Percentiles rank a stretch among this genome's conserved stretches.
Evolutionary conservation across 2,329 filamentous ascomycete species (phyloP).

Genomic region (Daldinia eschscholtzii): DNA sequence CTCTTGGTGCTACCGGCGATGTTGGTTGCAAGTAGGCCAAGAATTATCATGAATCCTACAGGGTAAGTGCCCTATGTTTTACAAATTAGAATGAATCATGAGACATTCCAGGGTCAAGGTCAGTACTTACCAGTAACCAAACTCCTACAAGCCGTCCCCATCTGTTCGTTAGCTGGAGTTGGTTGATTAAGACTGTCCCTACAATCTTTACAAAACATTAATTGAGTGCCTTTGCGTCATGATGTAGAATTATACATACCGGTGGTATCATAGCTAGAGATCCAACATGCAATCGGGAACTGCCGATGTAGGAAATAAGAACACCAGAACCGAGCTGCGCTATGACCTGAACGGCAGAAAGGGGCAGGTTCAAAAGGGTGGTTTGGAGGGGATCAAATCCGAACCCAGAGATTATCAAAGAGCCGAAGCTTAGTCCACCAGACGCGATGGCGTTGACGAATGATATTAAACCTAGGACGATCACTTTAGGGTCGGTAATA

Average conservation of each 20-base stretch:
- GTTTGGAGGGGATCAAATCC: conserved; percentile 46
- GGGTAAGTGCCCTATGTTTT: conserved; percentile 46
- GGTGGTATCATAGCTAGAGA: conserved; percentile 51
- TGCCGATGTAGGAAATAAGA: conserved; percentile 43
- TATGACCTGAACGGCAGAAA: conserved; percentile 45
- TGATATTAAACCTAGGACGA: conserved; percentile 48
- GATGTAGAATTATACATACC: conserved; percentile 29
- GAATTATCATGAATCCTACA: conserved; percentile 51
- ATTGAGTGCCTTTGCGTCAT: not conserved
- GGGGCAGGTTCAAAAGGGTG: conserved; percentile 47
- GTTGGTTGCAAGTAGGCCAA: conserved; percentile 49
- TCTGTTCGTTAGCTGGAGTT: conserved; percentile 46
- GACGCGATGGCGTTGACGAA: conserved; percentile 48
- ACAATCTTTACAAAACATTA: conserved; percentile 46
- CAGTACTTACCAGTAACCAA: conserved; percentile 48
- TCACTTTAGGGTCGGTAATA: conserved; percentile 43
- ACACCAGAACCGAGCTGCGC: conserved; percentile 44
- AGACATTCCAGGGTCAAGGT: conserved; percentile 52
- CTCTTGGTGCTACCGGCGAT: conserved; percentile 51
- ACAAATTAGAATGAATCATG: conserved; percentile 47
- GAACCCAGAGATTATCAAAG: conserved; percentile 48
- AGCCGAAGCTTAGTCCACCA: conserved; percentile 47
- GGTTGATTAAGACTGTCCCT: conserved; percentile 51
- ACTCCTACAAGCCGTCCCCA: conserved; percentile 52
- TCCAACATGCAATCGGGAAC: conserved; percentile 49